Conservation (phyloP, 805 yeast genomes). For the Pichia gijzeniarum region DNA sequence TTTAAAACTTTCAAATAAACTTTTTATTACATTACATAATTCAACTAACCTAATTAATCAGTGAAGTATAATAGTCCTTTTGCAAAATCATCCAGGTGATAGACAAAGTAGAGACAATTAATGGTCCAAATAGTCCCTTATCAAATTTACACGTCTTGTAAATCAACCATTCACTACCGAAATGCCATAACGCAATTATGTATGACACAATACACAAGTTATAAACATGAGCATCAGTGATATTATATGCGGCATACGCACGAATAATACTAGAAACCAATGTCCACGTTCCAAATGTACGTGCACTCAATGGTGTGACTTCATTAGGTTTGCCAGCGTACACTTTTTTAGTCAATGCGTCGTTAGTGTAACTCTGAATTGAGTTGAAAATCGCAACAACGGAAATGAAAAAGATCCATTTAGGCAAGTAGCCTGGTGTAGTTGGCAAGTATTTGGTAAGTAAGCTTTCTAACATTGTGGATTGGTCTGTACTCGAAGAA, state of each 20-base stretch:
- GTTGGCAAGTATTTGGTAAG: slow-evolving; percentile 31
- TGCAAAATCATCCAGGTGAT: slow-evolving; percentile 76
- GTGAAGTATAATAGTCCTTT: slow-evolving; percentile 48
- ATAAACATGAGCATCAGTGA: slow-evolving; percentile 63
- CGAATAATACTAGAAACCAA: slow-evolving; percentile 78
- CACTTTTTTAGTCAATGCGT: slow-evolving; percentile 70
- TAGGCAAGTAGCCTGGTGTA: slow-evolving; percentile 57
- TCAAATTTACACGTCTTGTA: slow-evolving; percentile 79
- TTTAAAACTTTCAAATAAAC: not conserved
- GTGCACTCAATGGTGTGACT: slow-evolving; percentile 65
- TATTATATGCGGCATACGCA: slow-evolving; percentile 77
- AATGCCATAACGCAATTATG: slow-evolving; percentile 77
- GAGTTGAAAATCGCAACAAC: slow-evolving; percentile 92
- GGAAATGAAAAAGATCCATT: slow-evolving; percentile 74
- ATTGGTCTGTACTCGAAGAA: not conserved
- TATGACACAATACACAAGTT: slow-evolving; percentile 76
- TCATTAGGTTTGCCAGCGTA: slow-evolving; percentile 59
- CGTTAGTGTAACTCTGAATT: slow-evolving; percentile 70
- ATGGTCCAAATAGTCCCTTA: slow-evolving; percentile 85
- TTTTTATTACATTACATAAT: not conserved
- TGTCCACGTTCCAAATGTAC: slow-evolving; percentile 99
- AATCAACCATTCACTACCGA: slow-evolving; percentile 73
- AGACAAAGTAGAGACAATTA: slow-evolving; percentile 69
- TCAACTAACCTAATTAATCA: not conserved
- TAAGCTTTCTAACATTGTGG: slow-evolving; percentile 13